Conservation (phyloP, 2,329 filamentous ascomycete genomes). For the Immersiporthe knoxdaviesiana region DNA sequence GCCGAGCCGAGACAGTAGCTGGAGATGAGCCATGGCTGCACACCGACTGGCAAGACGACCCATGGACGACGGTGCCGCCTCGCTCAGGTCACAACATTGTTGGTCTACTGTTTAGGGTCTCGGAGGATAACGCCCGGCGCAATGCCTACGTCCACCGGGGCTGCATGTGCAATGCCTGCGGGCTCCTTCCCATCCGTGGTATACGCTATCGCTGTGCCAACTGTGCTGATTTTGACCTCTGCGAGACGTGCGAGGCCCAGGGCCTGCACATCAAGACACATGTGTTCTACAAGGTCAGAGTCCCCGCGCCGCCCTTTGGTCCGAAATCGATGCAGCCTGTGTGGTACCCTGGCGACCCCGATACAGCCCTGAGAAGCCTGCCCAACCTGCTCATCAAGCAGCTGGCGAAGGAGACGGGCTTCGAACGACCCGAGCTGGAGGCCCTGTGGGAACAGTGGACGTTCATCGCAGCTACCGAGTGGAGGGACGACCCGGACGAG, state of each 20-base stretch:
- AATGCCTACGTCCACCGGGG: constrained; percentile 92
- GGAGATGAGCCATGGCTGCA: constrained; percentile 44
- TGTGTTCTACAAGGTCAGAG: constrained; percentile 93
- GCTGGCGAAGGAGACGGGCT: constrained; percentile 71
- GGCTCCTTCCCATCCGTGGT: constrained; percentile 84
- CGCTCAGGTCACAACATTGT: constrained; percentile 78
- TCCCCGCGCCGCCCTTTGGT: constrained; percentile 84
- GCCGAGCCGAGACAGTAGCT: constrained; percentile 39
- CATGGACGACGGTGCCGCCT: constrained; percentile 43
- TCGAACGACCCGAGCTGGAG: constrained; percentile 86
- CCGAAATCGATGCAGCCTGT: constrained; percentile 79
- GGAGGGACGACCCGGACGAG: constrained; percentile 77
- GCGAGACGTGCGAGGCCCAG: constrained; percentile 86
- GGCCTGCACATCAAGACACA: constrained; percentile 84
- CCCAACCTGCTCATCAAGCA: constrained; percentile 68
- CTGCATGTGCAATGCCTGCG: constrained; percentile 89
- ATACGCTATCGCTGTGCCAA: constrained; percentile 94
- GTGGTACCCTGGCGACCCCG: constrained; percentile 87
- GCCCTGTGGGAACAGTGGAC: constrained; percentile 97
- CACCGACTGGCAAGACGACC: constrained; percentile 56
- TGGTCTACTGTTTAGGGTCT: constrained; percentile 85
- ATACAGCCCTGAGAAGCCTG: constrained; percentile 69
- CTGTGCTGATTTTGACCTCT: constrained; percentile 94
- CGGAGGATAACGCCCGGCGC: constrained; percentile 85
- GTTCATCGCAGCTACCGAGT: constrained; percentile 86